Percentiles rank a stretch among this genome's conserved stretches.
phyloP scores from a whole-genome alignment of 352 stramenopile species.

The Globisporangium camurandrum region DNA sequence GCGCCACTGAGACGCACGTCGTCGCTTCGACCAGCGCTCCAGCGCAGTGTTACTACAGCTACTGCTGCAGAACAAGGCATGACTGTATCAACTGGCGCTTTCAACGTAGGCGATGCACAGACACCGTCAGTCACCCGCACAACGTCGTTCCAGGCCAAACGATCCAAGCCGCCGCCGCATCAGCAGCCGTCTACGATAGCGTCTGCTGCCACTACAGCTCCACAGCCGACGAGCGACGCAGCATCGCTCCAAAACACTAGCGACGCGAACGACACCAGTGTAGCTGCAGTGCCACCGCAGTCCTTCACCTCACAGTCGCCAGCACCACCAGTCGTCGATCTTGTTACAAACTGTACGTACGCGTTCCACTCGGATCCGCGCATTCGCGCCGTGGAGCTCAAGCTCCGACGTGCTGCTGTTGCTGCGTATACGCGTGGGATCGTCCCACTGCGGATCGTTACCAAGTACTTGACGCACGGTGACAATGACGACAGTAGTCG shows the following conservation, averaged over 20 bases:
- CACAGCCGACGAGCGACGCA: background rate
- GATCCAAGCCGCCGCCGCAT: too few species aligned
- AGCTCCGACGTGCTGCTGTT: slow-evolving; percentile 63
- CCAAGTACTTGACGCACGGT: slow-evolving; percentile 57
- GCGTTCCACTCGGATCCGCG: slow-evolving; percentile 73
- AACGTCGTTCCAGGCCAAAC: slow-evolving; percentile 2
- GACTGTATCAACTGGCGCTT: background rate
- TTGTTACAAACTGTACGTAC: slow-evolving; percentile 65
- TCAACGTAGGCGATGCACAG: background rate
- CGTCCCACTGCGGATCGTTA: slow-evolving; percentile 59
- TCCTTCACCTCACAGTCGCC: background rate
- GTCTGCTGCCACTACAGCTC: background rate
- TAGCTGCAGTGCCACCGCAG: too few species aligned
- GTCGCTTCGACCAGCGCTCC: slow-evolving; percentile 5
- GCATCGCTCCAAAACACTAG: too few species aligned
- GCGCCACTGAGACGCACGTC: slow-evolving; percentile 13
- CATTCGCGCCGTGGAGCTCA: slow-evolving; percentile 79
- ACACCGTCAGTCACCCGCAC: slow-evolving; percentile 1
- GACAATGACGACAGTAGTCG: slow-evolving; percentile 9
- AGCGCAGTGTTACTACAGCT: background rate
- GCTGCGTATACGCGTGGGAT: slow-evolving; percentile 64
- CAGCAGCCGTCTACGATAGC: too few species aligned
- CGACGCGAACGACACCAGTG: too few species aligned
- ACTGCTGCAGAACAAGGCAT: too few species aligned
- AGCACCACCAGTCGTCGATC: background rate